Evolutionary conservation across 257 asterid genomes (phyloP).

Genomic region (Solanum boliviense): DNA sequence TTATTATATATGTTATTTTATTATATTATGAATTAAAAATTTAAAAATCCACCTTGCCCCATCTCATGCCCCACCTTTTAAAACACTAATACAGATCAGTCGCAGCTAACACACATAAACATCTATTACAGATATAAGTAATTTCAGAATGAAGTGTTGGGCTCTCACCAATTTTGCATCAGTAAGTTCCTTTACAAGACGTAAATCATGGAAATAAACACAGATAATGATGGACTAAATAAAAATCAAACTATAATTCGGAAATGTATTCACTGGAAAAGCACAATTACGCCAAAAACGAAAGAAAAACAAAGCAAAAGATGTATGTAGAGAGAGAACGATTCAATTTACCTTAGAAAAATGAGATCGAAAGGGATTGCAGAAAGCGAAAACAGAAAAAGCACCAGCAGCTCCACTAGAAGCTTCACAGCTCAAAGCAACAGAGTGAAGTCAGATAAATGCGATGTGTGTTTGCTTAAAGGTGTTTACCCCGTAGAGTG

Average conservation of each 20-base stretch:
- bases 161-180: not conserved
- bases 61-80: not conserved
- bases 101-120: not conserved
- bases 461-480: not conserved
- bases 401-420: constrained; percentile 5
- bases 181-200: not conserved
- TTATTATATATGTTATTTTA: too few relatives aligned
- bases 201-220: not conserved
- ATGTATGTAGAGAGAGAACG: not conserved
- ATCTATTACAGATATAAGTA: not conserved
- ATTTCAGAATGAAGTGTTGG: not conserved
- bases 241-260: not conserved
- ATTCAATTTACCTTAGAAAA: constrained; percentile 31
- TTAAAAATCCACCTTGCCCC: not conserved
- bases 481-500: not conserved
- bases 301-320: constrained; percentile 12
- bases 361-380: constrained; percentile 43
- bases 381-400: constrained; percentile 10
- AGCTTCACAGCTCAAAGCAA: not conserved
- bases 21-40: too few relatives aligned
- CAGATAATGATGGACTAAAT: not conserved
- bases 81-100: not conserved
- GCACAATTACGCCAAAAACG: constrained; percentile 12
- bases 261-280: not conserved
- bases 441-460: not conserved